Evolutionary conservation across 306 rosid genomes (phyloP), one percentile per base, ranked within the genome.

Genomic region (Phaseolus lunatus): DNA sequence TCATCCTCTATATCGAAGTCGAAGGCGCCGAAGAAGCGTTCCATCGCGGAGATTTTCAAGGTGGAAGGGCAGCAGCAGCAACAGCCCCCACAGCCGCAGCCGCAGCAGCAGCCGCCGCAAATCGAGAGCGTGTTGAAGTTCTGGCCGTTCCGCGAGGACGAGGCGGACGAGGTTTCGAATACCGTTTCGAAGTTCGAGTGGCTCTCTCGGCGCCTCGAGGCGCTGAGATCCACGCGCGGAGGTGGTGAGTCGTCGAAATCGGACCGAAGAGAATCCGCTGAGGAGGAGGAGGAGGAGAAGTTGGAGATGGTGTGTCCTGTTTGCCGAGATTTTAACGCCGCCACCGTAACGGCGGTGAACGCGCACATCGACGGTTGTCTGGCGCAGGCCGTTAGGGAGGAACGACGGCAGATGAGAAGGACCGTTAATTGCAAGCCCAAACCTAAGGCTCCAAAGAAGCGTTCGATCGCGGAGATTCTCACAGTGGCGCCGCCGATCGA

Each of bases 401-500:
- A 81, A 48, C 73, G 89, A 47, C 66, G 87, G 22, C 85, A 79
- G 76, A 76, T 76, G 83, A 67, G 53, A 54, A 87, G 44, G 82
- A 66, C 49, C 2, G 6, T 0, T 7, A 27, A 33, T 47, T 22
- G 47, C 56, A 92, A 90, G 75, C 16, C 80, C 0, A 94, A 90
- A 67, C 82, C 87, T 13, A 95, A 87, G 76, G 69, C 79, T 9
- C 88, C 90, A 2, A 95, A 95, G 89, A 92, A 95, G 84, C 86
- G 97, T 64, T 95, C 99, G 9, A 92, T 95, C 50, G 90, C 97
- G 0, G 99, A 95, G 84, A 95, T 95, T 73, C 96, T 92, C 61
- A 85, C 89, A 0, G 91, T 78, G 18, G 97, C 97, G 45, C 98
- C 97, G 16, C 97, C 87, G 82, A 84, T 95, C 29, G 85, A 78